Conservation (phyloP, 2,329 filamentous ascomycete genomes). For the Xylaria sp. region DNA sequence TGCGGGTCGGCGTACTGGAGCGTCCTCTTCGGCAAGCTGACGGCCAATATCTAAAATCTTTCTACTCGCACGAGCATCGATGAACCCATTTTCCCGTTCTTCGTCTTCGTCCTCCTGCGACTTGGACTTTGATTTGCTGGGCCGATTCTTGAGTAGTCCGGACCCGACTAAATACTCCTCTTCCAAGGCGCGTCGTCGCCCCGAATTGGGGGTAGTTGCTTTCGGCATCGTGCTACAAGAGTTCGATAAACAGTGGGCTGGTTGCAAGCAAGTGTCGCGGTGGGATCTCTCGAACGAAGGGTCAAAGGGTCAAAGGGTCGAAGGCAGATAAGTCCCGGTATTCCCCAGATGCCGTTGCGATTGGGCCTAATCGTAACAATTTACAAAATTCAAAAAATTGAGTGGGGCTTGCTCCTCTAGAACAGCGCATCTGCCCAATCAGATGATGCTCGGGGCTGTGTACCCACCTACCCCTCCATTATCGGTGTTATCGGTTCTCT, state of each 20-base stretch:
- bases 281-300: not conserved
- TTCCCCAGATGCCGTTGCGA: conserved; percentile 4
- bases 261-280: not conserved
- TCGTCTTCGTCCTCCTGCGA: conserved; percentile 72
- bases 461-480: conserved; percentile 37
- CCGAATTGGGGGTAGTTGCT: conserved; percentile 69
- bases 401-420: conserved; percentile 21
- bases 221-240: conserved; percentile 77
- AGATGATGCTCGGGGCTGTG: not conserved
- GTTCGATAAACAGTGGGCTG: no score
- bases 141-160: conserved; percentile 75
- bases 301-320: not conserved
- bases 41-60: conserved; percentile 92
- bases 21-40: conserved; percentile 86
- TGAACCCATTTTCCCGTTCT: conserved; percentile 74
- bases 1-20: conserved; percentile 57
- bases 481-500: conserved; percentile 36
- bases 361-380: conserved; percentile 12
- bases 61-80: conserved; percentile 88
- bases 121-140: conserved; percentile 72
- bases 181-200: conserved; percentile 75
- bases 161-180: conserved; percentile 80
- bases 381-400: conserved; percentile 37
- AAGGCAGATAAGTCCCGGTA: not conserved
- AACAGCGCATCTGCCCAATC: conserved; percentile 14